Evolutionary conservation across 495 filamentous ascomycete genomes (phyloP).

Genomic region (Beverwykella pulmonaria): DNA sequence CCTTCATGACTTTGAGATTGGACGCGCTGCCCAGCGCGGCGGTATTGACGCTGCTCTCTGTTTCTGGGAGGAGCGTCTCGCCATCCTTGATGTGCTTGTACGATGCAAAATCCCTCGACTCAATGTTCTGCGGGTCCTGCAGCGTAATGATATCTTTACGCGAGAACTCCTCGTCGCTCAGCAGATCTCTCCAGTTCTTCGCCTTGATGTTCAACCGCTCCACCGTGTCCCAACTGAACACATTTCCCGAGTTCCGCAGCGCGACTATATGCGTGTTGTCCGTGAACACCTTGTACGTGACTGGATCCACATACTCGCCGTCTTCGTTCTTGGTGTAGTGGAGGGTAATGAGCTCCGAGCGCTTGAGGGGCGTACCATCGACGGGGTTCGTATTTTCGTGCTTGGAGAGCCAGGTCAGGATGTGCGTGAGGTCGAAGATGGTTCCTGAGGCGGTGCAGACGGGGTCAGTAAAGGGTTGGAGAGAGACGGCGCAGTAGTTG

Average conservation of each 20-base stretch:
- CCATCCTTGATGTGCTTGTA: conserved; percentile 93
- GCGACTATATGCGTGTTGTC: conserved; percentile 98
- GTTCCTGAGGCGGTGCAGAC: conserved; percentile 48
- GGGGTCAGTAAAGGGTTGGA: conserved; percentile 70
- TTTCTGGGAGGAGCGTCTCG: conserved; percentile 62
- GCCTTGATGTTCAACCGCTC: conserved; percentile 95
- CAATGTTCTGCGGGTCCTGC: conserved; percentile 93
- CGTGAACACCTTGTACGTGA: conserved; percentile 95
- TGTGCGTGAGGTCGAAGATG: conserved; percentile 50
- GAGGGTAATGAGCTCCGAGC: conserved; percentile 84
- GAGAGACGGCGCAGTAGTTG: conserved; percentile 95
- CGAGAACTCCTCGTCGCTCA: conserved; percentile 83
- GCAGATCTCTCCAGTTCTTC: conserved; percentile 92
- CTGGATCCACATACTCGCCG: conserved; percentile 91
- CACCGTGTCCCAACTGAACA: conserved; percentile 93
- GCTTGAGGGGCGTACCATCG: conserved; percentile 74
- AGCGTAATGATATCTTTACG: conserved; percentile 94
- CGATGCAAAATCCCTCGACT: conserved; percentile 76
- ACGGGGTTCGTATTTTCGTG: conserved; percentile 84
- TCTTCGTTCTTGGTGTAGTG: conserved; percentile 91
- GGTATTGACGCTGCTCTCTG: conserved; percentile 68
- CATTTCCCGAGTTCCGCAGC: conserved; percentile 84
- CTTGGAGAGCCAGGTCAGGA: conserved; percentile 83
- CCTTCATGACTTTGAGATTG: conserved; percentile 73
- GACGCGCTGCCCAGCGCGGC: conserved; percentile 76